Percentiles rank a stretch among this genome's conserved stretches.
Evolutionary conservation across 352 stramenopile species (phyloP).

Genomic region (Phytophthora boehmeriae): DNA sequence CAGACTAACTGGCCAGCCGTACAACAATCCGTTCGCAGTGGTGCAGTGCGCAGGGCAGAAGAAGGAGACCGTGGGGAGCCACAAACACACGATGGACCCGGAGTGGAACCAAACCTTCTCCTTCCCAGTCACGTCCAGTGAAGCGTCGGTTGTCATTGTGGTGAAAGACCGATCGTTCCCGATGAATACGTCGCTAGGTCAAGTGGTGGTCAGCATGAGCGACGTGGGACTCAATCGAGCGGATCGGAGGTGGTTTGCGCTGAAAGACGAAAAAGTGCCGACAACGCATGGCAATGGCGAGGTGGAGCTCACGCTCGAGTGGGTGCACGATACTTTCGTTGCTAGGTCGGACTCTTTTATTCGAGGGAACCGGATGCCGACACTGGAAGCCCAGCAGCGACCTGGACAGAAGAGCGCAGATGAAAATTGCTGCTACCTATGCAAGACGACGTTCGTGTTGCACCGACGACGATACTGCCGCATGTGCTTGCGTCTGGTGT

Average conservation of each 20-base stretch:
- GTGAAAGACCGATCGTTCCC: conserved; percentile 83
- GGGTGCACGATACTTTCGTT: conserved; percentile 91
- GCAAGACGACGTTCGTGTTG: conserved; percentile 80
- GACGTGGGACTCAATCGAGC: conserved; percentile 83
- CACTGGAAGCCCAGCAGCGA: conserved; percentile 36
- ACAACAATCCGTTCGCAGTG: conserved; percentile 88
- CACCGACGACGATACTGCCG: conserved; percentile 83
- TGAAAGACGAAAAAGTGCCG: conserved; percentile 73
- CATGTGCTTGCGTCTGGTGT: conserved; percentile 87
- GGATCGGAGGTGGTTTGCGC: conserved; percentile 79
- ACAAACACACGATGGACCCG: conserved; percentile 90
- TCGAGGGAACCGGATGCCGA: conserved; percentile 59
- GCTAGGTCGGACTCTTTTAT: conserved; percentile 87
- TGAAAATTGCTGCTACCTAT: conserved; percentile 82
- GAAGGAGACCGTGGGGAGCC: conserved; percentile 86
- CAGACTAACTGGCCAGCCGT: conserved; percentile 80
- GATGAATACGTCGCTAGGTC: conserved; percentile 75
- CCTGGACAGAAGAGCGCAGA: conserved; percentile 24
- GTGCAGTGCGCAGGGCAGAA: conserved; percentile 84
- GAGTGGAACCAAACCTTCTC: conserved; percentile 92
- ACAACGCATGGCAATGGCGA: conserved; percentile 77
- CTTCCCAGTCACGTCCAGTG: conserved; percentile 81
- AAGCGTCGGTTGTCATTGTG: conserved; percentile 67
- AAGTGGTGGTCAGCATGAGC: conserved; percentile 77
- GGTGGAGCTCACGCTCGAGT: conserved; percentile 90